Conservation (phyloP, 495 filamentous ascomycete species). For the Neurospora africana region DNA sequence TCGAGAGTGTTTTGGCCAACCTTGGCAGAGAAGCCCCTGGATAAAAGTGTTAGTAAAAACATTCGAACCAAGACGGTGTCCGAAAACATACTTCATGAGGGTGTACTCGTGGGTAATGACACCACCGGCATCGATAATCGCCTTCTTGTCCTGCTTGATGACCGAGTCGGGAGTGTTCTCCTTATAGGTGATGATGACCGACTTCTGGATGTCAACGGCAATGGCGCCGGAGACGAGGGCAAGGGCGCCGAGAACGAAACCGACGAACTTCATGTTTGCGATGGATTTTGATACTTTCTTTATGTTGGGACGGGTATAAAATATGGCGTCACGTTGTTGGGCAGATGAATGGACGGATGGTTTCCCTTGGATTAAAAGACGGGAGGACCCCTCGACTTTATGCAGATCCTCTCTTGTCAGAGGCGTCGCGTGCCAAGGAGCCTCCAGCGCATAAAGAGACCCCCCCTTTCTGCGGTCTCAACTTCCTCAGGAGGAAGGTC, state of each 20-base stretch:
- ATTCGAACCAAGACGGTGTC: neutral
- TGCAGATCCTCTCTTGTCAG: neutral
- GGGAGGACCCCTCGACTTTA: slow-evolving; percentile 8
- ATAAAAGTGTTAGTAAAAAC: slow-evolving; percentile 6
- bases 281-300: neutral
- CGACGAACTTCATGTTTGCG: slow-evolving; percentile 48
- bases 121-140: slow-evolving; percentile 56
- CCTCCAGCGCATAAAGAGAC: neutral
- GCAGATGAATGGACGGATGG: slow-evolving; percentile 5
- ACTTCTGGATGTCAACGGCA: slow-evolving; percentile 49
- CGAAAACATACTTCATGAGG: slow-evolving; percentile 43
- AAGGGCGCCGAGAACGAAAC: slow-evolving; percentile 45
- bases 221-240: slow-evolving; percentile 42
- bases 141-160: slow-evolving; percentile 57
- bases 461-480: neutral
- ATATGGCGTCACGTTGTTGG: neutral
- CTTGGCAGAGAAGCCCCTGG: slow-evolving; percentile 67
- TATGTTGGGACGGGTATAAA: neutral
- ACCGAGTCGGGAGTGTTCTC: slow-evolving; percentile 59
- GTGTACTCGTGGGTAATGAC: slow-evolving; percentile 46
- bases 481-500: neutral
- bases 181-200: slow-evolving; percentile 69
- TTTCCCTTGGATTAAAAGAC: slow-evolving; percentile 2
- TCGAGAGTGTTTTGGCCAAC: slow-evolving; percentile 57
- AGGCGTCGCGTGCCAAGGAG: slow-evolving; percentile 2